These are phyloP conservation scores for Podospora pseudopauciseta DNA, from an alignment of 495 filamentous ascomycete species.

Conservation along the genomic window DNA sequence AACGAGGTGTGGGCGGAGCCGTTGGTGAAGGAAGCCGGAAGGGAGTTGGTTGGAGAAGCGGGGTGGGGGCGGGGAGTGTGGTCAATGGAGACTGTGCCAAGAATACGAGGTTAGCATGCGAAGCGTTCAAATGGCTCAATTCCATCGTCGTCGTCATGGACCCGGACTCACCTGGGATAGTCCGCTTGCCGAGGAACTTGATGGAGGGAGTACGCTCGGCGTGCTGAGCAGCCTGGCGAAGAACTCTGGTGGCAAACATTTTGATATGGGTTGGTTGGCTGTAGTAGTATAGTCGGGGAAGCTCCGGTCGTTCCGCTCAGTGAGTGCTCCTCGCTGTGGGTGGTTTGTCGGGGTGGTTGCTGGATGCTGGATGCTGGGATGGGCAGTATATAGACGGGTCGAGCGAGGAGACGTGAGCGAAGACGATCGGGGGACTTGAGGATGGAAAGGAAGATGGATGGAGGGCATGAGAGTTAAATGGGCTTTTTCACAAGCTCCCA, in stretches of 20 bases:
- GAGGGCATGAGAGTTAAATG: conserved; percentile 8
- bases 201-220: conserved; percentile 76
- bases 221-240: conserved; percentile 61
- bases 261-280: conserved; percentile 17
- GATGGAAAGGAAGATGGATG: conserved; percentile 8
- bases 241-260: conserved; percentile 63
- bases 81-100: conserved; percentile 62
- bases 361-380: neutral
- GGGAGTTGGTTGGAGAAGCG: conserved; percentile 50
- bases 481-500: conserved; percentile 23
- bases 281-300: conserved; percentile 4
- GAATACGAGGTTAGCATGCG: neutral
- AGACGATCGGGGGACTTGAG: conserved; percentile 10
- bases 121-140: neutral
- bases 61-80: conserved; percentile 72
- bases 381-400: conserved; percentile 27
- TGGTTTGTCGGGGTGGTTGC: neutral
- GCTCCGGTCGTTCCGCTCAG: conserved; percentile 4
- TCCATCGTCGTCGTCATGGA: neutral
- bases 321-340: conserved; percentile 28
- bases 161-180: conserved; percentile 64
- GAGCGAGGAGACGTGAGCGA: conserved; percentile 29
- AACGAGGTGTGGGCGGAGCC: conserved; percentile 62
- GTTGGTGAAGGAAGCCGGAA: conserved; percentile 60
- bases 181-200: conserved; percentile 85